These are phyloP conservation scores for Lactarius psammicola DNA, from an alignment of 768 basidiomycete genomes.

Conservation along the genomic window DNA sequence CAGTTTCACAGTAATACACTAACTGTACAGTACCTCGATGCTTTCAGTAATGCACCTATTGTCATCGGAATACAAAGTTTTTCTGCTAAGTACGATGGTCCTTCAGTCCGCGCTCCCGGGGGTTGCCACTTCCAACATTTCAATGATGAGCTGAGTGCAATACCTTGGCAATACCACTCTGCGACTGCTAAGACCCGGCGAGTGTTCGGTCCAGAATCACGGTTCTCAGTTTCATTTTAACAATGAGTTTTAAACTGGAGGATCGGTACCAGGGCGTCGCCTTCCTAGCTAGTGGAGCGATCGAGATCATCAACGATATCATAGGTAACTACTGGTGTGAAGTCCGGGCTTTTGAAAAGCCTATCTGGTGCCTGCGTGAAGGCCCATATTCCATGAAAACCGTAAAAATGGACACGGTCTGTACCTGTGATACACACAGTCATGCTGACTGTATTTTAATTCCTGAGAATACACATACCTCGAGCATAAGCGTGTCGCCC, in stretches of 20 bases:
- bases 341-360: neutral
- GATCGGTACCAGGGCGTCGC: neutral
- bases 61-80: too few relatives aligned
- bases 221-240: too few relatives aligned
- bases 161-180: too few relatives aligned
- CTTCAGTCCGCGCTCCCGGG: too few relatives aligned
- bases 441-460: neutral
- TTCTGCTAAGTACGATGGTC: too few relatives aligned
- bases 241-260: neutral
- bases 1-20: too few relatives aligned
- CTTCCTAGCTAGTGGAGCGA: neutral
- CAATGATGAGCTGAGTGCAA: too few relatives aligned
- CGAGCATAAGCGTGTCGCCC: conserved; percentile 17
- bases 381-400: conserved; percentile 18
- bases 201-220: too few relatives aligned
- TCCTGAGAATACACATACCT: conserved; percentile 9
- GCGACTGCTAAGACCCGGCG: too few relatives aligned
- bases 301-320: neutral
- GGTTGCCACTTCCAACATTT: too few relatives aligned
- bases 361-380: neutral
- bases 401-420: conserved; percentile 13
- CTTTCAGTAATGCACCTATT: too few relatives aligned
- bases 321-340: neutral
- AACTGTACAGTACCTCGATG: too few relatives aligned
- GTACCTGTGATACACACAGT: conserved; percentile 7